phyloP scores from a whole-genome alignment of 331 rosid species.

The Pyrus hybrid region DNA sequence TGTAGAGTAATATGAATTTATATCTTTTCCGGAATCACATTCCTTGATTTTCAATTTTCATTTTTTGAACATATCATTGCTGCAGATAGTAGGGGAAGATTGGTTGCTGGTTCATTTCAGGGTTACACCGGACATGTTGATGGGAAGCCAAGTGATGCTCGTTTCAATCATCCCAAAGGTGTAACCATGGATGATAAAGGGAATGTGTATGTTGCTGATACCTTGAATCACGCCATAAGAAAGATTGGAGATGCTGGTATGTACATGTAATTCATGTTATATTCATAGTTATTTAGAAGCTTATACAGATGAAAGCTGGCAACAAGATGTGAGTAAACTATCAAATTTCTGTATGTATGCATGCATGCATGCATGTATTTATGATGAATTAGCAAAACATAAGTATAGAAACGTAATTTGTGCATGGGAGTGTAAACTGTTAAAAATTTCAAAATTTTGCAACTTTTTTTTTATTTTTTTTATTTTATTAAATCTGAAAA shows the following conservation, averaged over 20 bases:
- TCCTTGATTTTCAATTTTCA: not conserved
- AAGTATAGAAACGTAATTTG: not conserved
- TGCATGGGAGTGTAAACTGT: not conserved
- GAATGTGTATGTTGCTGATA: constrained; percentile 94
- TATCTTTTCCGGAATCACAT: not conserved
- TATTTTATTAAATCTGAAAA: not conserved
- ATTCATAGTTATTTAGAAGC: constrained; percentile 9
- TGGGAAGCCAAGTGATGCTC: constrained; percentile 92
- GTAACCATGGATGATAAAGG: constrained; percentile 89
- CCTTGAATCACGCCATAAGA: constrained; percentile 83
- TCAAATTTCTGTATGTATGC: not conserved
- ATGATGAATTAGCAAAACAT: not conserved
- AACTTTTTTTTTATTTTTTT: not conserved
- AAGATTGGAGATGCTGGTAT: constrained; percentile 91
- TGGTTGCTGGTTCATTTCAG: constrained; percentile 96
- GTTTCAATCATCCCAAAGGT: constrained; percentile 93
- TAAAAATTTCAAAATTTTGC: not conserved
- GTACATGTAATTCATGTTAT: not conserved
- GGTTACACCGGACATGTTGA: constrained; percentile 86
- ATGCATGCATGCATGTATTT: not conserved
- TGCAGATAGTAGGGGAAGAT: constrained; percentile 95
- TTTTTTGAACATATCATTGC: constrained; percentile 8
- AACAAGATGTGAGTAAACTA: not conserved
- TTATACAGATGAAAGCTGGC: not conserved
- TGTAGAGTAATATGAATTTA: not conserved